A percentile compares a stretch with the other conserved stretches of the same genome.
Evolutionary conservation across 164 flowering plant genomes (phyloP).

Genomic region (Houttuynia cordata): DNA sequence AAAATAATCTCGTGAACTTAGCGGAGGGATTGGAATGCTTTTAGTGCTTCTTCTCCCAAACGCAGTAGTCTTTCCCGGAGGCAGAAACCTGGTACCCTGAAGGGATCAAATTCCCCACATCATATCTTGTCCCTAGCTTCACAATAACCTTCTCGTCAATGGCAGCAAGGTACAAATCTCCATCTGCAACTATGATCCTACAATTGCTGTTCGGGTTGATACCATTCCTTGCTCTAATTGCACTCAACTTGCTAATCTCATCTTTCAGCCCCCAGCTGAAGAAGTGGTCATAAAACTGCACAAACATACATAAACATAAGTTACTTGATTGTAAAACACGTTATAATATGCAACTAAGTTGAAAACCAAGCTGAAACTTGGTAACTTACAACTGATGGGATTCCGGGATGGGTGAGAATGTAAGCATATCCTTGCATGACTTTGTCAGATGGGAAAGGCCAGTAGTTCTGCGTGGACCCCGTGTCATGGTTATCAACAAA

Average conservation of each 20-base stretch:
- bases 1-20: too few species aligned
- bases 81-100: conserved; percentile 32
- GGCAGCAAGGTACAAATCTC: conserved; percentile 51
- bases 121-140: conserved; percentile 58
- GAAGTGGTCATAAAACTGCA: conserved; percentile 87
- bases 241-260: conserved; percentile 31
- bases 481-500: conserved; percentile 84
- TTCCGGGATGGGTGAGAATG: conserved; percentile 82
- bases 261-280: conserved; percentile 61
- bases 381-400: conserved; percentile 48
- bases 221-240: conserved; percentile 39
- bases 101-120: conserved; percentile 57
- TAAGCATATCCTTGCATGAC: conserved; percentile 74
- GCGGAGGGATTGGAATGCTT: too few species aligned
- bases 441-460: conserved; percentile 79
- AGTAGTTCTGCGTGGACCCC: conserved; percentile 43
- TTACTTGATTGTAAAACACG: background rate
- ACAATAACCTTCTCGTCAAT: conserved; percentile 40
- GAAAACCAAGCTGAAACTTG: too few species aligned
- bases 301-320: background rate
- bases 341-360: too few species aligned
- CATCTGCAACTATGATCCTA: conserved; percentile 43
- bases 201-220: conserved; percentile 34
- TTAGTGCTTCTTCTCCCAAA: conserved; percentile 37
- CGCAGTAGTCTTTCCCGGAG: conserved; percentile 44